Percentiles rank a stretch among this genome's conserved stretches.
Conservation (phyloP, 257 asterid species). For the Solanum dulcamara region DNA sequence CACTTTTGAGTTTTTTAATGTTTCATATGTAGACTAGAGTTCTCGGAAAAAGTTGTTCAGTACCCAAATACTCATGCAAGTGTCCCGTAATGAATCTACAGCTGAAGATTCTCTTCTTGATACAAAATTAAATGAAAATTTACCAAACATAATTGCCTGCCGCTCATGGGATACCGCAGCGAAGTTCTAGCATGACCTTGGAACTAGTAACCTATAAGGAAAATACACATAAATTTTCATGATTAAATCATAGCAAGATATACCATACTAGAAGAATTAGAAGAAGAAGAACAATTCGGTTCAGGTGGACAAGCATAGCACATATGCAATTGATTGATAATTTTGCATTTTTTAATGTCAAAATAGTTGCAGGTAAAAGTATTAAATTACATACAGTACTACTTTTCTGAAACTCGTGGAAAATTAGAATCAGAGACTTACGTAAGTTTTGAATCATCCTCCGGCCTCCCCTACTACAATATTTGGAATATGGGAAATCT, state of each 20-base stretch:
- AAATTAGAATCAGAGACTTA: background rate
- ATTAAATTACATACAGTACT: too few species aligned
- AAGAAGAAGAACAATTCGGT: background rate
- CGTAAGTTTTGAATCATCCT: background rate
- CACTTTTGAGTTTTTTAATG: background rate
- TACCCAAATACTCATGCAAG: background rate
- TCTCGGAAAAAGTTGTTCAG: too few species aligned
- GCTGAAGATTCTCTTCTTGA: too few species aligned
- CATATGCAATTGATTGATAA: too few species aligned
- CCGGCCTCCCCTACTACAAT: accelerated
- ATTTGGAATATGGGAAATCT: background rate
- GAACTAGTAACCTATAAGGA: background rate
- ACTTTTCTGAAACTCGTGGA: too few species aligned
- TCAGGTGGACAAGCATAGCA: too few species aligned
- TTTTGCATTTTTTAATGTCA: too few species aligned
- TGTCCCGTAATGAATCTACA: too few species aligned
- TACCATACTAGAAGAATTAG: background rate
- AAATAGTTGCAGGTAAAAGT: too few species aligned
- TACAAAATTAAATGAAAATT: background rate
- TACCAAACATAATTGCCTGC: background rate
- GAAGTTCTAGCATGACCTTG: background rate
- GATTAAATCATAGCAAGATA: background rate
- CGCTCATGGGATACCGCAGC: background rate
- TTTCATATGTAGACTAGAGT: background rate
- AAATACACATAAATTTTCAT: background rate